Evolutionary conservation across 441 rosid species (phyloP), one percentile per base, ranked within the genome.

Genomic region (Erysimum pusillum): DNA sequence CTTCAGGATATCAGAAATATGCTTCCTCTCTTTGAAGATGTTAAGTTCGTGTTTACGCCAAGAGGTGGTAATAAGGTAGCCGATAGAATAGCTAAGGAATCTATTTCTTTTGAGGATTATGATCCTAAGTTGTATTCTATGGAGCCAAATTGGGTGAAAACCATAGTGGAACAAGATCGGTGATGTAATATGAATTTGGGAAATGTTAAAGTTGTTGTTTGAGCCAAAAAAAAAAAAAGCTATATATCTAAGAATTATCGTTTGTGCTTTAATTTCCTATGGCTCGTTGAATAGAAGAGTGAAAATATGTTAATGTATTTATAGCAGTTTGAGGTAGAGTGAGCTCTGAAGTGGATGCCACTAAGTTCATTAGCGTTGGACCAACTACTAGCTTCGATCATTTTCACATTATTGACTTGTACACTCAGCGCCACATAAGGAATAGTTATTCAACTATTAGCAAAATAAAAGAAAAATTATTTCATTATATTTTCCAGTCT

Each of bases 281-380:
- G 36, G 5, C 17, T 54, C 4, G 60, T 54, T 54, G 17, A 17
- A 54, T 54, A 3, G 36, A 54, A 54, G 60, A 28, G 2, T 7
- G 6, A 3, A 4, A 13, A 28, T 13, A 54, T 28, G 60, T 54
- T 6, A n/a, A 13, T 54, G 60, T 54, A 54, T 54, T 54, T 54
- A 54, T 54, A 28, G 60, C 13, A 54, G 60, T 1, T 54, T 6
- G 60, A 28, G 60, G 17, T 54, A 31, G 10, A 54, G 10, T 54
- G 60, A 54, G 60, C 36, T 32, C 17, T 13, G 36, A 54, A 54
- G 60, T 54, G 60, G 34, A 54, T 54, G 36, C 60, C 60, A 54
- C 36, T 13, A 54, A 54, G 60, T 54, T 13, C 10, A 54, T 5
- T 54, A 54, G 28, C 60, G 59, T 28, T 28, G 59, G 59, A 54